A percentile compares a stretch with the other conserved stretches of the same genome.
Conservation (phyloP, 2,329 filamentous ascomycete genomes). For the Stachybotrys elegans region DNA sequence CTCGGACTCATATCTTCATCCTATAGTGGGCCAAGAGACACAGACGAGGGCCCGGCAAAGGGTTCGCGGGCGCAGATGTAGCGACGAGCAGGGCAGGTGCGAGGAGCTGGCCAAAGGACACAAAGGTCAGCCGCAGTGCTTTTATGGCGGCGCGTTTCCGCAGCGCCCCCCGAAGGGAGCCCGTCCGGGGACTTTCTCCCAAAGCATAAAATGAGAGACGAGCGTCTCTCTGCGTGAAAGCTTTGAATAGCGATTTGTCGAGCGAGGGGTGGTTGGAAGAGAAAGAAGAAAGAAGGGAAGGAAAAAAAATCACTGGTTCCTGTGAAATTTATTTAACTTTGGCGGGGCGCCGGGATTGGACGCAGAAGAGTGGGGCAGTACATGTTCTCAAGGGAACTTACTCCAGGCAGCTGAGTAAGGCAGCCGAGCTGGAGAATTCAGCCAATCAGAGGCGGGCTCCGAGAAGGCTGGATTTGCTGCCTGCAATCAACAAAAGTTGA, state of each 20-base stretch:
- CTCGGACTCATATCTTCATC: constrained; percentile 88
- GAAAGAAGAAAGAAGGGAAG: constrained; percentile 20
- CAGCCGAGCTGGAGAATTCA: neutral
- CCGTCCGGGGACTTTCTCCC: constrained; percentile 99
- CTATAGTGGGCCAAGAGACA: constrained; percentile 46
- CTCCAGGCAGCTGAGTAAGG: too few relatives aligned
- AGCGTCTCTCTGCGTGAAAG: constrained; percentile 74
- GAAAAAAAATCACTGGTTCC: constrained; percentile 4
- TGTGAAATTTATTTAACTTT: too few relatives aligned
- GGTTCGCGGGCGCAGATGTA: constrained; percentile 29
- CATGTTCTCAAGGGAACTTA: too few relatives aligned
- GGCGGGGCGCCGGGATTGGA: constrained; percentile 2
- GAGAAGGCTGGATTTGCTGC: neutral
- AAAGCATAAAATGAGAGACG: constrained; percentile 61
- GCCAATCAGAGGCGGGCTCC: neutral
- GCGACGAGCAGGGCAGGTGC: constrained; percentile 36
- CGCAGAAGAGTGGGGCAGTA: too few relatives aligned
- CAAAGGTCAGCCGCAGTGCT: constrained; percentile 88
- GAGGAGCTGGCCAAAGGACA: constrained; percentile 46
- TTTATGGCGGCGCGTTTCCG: constrained; percentile 99
- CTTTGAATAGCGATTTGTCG: constrained; percentile 99
- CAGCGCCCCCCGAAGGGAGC: constrained; percentile 44
- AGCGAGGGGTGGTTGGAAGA: constrained; percentile 74
- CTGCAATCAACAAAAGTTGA: too few relatives aligned
- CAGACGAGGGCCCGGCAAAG: constrained; percentile 27